A percentile compares a stretch with the other conserved stretches of the same genome.
Evolutionary conservation across 441 rosid genomes (phyloP).

Genomic region (Biscutella laevigata): DNA sequence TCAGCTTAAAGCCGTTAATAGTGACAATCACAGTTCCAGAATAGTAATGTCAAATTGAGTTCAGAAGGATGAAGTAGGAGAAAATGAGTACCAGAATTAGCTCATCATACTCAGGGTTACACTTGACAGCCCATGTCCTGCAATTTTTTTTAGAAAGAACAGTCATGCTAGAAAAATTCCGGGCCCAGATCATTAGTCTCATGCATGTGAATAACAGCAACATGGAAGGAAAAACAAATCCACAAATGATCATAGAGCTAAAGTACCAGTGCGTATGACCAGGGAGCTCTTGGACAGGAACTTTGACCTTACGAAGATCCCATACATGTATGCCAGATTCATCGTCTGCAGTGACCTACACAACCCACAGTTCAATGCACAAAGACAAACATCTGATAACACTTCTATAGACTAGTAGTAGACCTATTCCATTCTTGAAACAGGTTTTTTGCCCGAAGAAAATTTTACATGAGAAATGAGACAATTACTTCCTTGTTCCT

Average conservation of each 20-base stretch:
- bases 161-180: conserved; percentile 9
- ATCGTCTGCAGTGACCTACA: conserved; percentile 73
- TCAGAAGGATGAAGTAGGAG: conserved; percentile 20
- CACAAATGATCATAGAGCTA: background rate
- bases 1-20: background rate
- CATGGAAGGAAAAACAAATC: background rate
- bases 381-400: background rate
- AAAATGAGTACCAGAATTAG: conserved; percentile 54
- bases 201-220: background rate
- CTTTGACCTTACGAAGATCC: conserved; percentile 70
- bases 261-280: conserved; percentile 82
- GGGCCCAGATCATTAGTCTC: background rate
- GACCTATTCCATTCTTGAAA: background rate
- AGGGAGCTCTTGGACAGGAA: conserved; percentile 58
- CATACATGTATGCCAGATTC: conserved; percentile 72
- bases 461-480: background rate
- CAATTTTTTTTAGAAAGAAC: conserved; percentile 19
- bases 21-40: background rate
- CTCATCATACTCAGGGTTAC: conserved; percentile 80
- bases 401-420: background rate
- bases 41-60: background rate
- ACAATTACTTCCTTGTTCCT: background rate
- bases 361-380: background rate
- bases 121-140: conserved; percentile 92
- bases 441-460: background rate